Evolutionary conservation across 495 filamentous ascomycete species (phyloP), one percentile per base, ranked within the genome.

Genomic region (Penicillium angulare): DNA sequence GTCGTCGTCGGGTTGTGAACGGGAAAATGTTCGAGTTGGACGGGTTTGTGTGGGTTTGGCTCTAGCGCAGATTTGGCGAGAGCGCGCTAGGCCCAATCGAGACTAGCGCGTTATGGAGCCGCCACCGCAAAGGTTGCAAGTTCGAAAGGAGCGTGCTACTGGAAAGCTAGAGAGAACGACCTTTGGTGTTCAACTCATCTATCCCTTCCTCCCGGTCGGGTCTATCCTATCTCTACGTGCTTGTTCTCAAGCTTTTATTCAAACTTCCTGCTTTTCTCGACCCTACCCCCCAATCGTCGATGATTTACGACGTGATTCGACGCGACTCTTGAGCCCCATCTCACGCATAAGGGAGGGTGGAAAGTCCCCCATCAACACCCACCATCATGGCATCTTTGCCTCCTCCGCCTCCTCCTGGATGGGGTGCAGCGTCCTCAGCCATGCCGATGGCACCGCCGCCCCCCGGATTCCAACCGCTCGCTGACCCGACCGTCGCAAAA

Each of bases 401-500:
- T 57, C 80, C 79, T 59, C 89, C 88, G 49, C 89, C 89, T 40
- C 90, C 89, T 33, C 87, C 88, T 23, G 87, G 86, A 62, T 85
- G 83, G 81, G 74, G 73, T 50, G 84, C 85, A 52, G 86, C 86
- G 53, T 86, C 88, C 51, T 86, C 88, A 21, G 85, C 89, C 6
- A 84, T 88, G 62, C 80, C 83, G 43, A 74, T 85, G 57, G 86
- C 87, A 43, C 90, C 90, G 49, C 92, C 93, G 42, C 92, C 93
- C 17, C 92, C 92, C 26, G 90, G 91, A 33, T 95, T 91, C 66
- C 82, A 85, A 43, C 91, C 92, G 17, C 85, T 88, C 20, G 81
- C 84, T 55, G 89, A 97, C 63, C 86, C 91, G 36, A 88, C 90
- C 55, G 81, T 89, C 67, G 90, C 90, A 36, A 99, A 97, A 73